These are phyloP conservation scores for Canavalia gladiata DNA, from an alignment of 306 rosid species.

Conservation along the genomic window DNA sequence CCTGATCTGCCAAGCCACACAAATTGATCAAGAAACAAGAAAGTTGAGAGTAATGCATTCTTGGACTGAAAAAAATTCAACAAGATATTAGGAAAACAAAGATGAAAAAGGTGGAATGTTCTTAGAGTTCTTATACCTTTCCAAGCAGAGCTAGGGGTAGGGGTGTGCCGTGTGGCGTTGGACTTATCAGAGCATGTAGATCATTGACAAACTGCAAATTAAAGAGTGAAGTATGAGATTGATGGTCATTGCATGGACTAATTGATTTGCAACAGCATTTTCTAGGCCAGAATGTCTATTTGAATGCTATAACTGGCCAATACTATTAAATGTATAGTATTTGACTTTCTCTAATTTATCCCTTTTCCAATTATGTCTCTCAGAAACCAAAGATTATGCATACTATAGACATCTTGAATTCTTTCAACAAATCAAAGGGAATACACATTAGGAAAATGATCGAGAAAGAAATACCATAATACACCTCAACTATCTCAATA, in stretches of 20 bases:
- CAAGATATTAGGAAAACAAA: slow-evolving; percentile 35
- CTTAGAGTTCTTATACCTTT: slow-evolving; percentile 65
- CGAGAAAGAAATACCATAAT: background rate
- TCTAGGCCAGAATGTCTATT: background rate
- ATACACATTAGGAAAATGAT: background rate
- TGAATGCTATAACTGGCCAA: slow-evolving; percentile 16
- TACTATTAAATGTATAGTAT: slow-evolving; percentile 3
- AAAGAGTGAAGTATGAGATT: slow-evolving; percentile 37
- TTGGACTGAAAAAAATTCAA: slow-evolving; percentile 70
- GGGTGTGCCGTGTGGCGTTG: slow-evolving; percentile 84
- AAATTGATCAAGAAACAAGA: slow-evolving; percentile 95
- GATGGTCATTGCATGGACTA: slow-evolving; percentile 23
- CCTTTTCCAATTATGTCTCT: slow-evolving; percentile 6
- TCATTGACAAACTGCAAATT: slow-evolving; percentile 89
- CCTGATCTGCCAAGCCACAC: slow-evolving; percentile 96
- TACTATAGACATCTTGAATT: background rate
- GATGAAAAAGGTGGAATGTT: slow-evolving; percentile 14
- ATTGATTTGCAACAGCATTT: background rate
- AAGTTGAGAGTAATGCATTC: slow-evolving; percentile 88
- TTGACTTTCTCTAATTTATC: slow-evolving; percentile 15
- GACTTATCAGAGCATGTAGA: slow-evolving; percentile 86
- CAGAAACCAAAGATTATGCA: background rate
- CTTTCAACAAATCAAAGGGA: slow-evolving; percentile 27
- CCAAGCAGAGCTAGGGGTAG: slow-evolving; percentile 81
- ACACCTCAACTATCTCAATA: background rate